Evolutionary conservation across 1,139 yeast genomes (phyloP), one percentile per base, ranked within the genome.

Genomic region (Pichia sp.): DNA sequence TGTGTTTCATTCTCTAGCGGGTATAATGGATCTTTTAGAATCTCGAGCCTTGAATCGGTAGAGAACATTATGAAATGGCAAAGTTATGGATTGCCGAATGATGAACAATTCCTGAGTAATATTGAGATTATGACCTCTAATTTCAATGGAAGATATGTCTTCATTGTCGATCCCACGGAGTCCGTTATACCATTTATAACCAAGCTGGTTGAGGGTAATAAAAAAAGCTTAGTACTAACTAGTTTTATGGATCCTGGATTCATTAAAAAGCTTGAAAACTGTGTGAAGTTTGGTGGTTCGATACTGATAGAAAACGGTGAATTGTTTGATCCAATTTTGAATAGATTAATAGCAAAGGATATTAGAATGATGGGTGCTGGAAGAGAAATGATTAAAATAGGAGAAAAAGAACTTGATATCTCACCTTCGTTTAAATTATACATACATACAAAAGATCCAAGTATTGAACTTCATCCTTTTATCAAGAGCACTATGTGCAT

Each of bases 261-360:
- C 59, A 60, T 75, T 4, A 82, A 78, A 54, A 85, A 79, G 44
- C 62, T 90, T 29, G 95, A 87, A 58, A 84, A 87, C 57, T 81
- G 95, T 0, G 61, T 90, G 29, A 68, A 94, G 49, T 90, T 90
- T 68, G 97, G 98, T 7, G 88, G 87, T 4, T 58, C 75, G 0
- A 66, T 90, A 8, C 59, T 90, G 10, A 72, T 90, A 32, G 79
- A 77, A 54, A 94, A 90, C 62, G 87, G 90, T 3, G 97, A 90
- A 57, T 67, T 73, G 53, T 79, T 77, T 57, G 92, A 90, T 59
- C 95, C 97, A 0, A 65, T 85, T 10, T 58, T 90, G 27, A 77
- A 77, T 47, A 70, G 82, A 0, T 62, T 90, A 2, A 64, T 92
- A 39, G 71, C 79, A 44, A 67, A 68, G 39, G 95, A 86, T 49